phyloP scores from a whole-genome alignment of 2,329 filamentous ascomycete species.

The Fusarium coicis region DNA sequence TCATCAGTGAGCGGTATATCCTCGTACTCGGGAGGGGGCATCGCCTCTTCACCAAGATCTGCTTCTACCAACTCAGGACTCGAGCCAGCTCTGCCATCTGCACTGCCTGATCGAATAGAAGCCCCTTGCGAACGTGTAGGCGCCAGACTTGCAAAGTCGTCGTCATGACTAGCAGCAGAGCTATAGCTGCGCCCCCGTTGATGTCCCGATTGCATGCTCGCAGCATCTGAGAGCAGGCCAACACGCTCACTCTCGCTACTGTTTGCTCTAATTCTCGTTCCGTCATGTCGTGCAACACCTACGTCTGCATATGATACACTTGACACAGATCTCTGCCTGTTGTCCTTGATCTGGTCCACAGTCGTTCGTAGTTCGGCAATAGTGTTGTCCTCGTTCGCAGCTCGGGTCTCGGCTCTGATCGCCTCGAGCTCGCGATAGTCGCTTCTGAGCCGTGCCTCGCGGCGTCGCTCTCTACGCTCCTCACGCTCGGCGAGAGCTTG shows the following conservation, averaged over 20 bases:
- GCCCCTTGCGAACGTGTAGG: constrained; percentile 53
- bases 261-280: constrained; percentile 77
- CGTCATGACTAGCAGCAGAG: constrained; percentile 66
- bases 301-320: constrained; percentile 81
- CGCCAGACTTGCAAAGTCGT: constrained; percentile 55
- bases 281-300: constrained; percentile 81
- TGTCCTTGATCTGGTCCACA: constrained; percentile 66
- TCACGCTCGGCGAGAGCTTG: constrained; percentile 81
- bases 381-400: constrained; percentile 58
- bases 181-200: constrained; percentile 53
- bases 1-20: constrained; percentile 58
- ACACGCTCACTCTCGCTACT: constrained; percentile 78
- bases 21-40: constrained; percentile 67
- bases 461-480: constrained; percentile 73
- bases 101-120: constrained; percentile 55
- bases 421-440: constrained; percentile 76
- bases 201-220: constrained; percentile 64
- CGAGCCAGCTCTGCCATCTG: constrained; percentile 57
- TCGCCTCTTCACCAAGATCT: constrained; percentile 58
- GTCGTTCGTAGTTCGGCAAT: constrained; percentile 67
- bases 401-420: constrained; percentile 68
- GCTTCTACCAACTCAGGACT: constrained; percentile 64
- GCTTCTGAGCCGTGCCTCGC: constrained; percentile 77
- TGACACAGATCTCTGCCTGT: constrained; percentile 74
- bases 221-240: constrained; percentile 77